These are phyloP conservation scores for Phaeoacremonium minimum DNA, from an alignment of 2,329 filamentous ascomycete genomes.

Conservation along the genomic window DNA sequence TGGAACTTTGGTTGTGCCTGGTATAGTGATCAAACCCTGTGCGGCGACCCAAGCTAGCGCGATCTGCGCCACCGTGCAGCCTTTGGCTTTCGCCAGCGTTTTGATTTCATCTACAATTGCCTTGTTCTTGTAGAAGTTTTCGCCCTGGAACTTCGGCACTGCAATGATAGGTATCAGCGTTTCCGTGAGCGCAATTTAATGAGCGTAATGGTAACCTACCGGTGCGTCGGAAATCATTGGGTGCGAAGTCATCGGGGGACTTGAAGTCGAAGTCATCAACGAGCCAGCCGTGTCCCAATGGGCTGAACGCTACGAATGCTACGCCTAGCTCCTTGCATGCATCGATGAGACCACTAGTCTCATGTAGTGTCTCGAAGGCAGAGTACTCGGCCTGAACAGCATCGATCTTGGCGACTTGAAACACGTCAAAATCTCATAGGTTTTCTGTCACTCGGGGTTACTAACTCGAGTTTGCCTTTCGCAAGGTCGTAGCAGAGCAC, in stretches of 20 bases:
- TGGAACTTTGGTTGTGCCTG: neutral
- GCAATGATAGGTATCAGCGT: too few relatives aligned
- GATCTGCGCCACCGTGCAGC: conserved; percentile 24
- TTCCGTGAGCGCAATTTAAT: neutral
- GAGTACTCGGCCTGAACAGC: conserved; percentile 41
- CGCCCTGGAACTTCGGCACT: conserved; percentile 32
- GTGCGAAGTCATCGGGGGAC: conserved; percentile 38
- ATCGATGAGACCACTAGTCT: conserved; percentile 32
- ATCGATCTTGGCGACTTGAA: conserved; percentile 39
- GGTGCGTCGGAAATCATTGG: conserved; percentile 32
- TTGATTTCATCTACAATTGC: conserved; percentile 35
- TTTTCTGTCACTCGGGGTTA: neutral
- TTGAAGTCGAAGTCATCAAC: conserved; percentile 36
- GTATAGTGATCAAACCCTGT: conserved; percentile 1
- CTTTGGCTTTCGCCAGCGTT: conserved; percentile 27
- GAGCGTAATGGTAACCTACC: conserved; percentile 17
- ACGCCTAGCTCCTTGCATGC: conserved; percentile 33
- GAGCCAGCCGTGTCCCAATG: conserved; percentile 42
- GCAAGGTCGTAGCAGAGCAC: conserved; percentile 37
- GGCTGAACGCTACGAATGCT: conserved; percentile 39
- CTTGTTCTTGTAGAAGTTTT: conserved; percentile 39
- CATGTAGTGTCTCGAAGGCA: conserved; percentile 33
- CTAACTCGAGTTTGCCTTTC: conserved; percentile 36
- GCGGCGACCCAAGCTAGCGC: conserved; percentile 28
- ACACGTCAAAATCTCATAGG: neutral